Conservation (phyloP, 768 basidiomycete species). For the Kwoniella europaea region DNA sequence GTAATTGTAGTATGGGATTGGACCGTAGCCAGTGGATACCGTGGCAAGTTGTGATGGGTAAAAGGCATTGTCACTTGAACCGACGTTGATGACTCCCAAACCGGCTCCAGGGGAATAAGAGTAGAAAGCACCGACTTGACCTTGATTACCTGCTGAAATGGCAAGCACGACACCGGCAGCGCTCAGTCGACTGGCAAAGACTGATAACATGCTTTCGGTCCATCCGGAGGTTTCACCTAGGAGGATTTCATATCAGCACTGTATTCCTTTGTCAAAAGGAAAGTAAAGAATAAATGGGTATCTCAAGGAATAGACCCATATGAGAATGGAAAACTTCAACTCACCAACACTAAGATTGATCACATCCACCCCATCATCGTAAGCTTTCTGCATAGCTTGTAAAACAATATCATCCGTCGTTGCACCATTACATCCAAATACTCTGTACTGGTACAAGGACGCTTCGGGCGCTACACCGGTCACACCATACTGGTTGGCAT, state of each 20-base stretch:
- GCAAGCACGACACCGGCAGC: constrained; percentile 68
- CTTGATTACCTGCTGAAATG: constrained; percentile 68
- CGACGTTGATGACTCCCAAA: constrained; percentile 65
- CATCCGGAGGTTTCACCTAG: constrained; percentile 64
- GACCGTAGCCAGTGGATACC: constrained; percentile 61
- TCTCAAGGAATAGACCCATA: neutral
- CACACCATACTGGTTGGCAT: constrained; percentile 67
- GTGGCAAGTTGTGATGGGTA: constrained; percentile 67
- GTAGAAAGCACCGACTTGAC: constrained; percentile 69
- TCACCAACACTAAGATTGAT: constrained; percentile 71
- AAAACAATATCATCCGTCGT: constrained; percentile 59
- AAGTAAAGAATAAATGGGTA: neutral
- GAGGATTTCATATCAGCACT: neutral
- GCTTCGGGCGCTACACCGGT: constrained; percentile 73
- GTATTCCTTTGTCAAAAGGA: neutral
- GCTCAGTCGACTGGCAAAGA: constrained; percentile 68
- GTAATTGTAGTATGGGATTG: constrained; percentile 64
- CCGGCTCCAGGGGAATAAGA: constrained; percentile 64
- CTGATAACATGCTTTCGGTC: constrained; percentile 65
- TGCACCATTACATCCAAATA: constrained; percentile 68
- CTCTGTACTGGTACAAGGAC: constrained; percentile 62
- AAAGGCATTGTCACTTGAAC: constrained; percentile 60
- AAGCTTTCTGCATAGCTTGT: constrained; percentile 63
- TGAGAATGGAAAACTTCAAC: neutral
- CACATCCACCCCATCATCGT: constrained; percentile 66